Percentiles rank a stretch among this genome's conserved stretches.
These are phyloP conservation scores for Fusarium ramigenum DNA, from an alignment of 2,329 filamentous ascomycete genomes.

Conservation along the genomic window DNA sequence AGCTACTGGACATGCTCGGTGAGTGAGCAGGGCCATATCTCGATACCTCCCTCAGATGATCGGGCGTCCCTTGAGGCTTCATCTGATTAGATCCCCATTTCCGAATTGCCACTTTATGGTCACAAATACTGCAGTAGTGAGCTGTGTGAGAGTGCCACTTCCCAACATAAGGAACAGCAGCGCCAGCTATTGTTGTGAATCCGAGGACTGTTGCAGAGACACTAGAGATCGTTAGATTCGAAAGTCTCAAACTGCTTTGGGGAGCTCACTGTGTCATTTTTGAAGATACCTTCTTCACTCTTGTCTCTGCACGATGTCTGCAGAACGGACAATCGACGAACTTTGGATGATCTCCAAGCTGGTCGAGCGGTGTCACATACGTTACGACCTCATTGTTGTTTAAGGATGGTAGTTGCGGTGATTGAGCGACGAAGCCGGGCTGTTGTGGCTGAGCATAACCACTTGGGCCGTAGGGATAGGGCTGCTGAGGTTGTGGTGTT, in stretches of 20 bases:
- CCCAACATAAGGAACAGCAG: slow-evolving; percentile 32
- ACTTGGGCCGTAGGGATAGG: background rate
- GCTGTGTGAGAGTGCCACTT: slow-evolving; percentile 31
- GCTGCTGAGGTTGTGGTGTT: background rate
- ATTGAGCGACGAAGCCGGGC: background rate
- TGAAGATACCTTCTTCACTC: slow-evolving; percentile 36
- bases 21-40: slow-evolving; percentile 14
- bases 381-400: background rate
- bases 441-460: background rate
- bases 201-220: slow-evolving; percentile 31
- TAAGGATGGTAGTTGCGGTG: background rate
- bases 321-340: slow-evolving; percentile 41
- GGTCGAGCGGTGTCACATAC: slow-evolving; percentile 32
- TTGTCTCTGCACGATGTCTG: slow-evolving; percentile 25
- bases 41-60: slow-evolving; percentile 33
- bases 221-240: slow-evolving; percentile 4
- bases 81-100: slow-evolving; percentile 19
- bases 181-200: slow-evolving; percentile 33
- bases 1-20: background rate
- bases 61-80: slow-evolving; percentile 34
- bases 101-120: slow-evolving; percentile 32
- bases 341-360: slow-evolving; percentile 37
- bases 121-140: slow-evolving; percentile 39
- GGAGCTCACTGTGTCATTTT: slow-evolving; percentile 32
- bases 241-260: accelerated